Evolutionary conservation across 2,329 filamentous ascomycete genomes (phyloP), one percentile per base, ranked within the genome.

Genomic region (Diaporthe aspalathi): DNA sequence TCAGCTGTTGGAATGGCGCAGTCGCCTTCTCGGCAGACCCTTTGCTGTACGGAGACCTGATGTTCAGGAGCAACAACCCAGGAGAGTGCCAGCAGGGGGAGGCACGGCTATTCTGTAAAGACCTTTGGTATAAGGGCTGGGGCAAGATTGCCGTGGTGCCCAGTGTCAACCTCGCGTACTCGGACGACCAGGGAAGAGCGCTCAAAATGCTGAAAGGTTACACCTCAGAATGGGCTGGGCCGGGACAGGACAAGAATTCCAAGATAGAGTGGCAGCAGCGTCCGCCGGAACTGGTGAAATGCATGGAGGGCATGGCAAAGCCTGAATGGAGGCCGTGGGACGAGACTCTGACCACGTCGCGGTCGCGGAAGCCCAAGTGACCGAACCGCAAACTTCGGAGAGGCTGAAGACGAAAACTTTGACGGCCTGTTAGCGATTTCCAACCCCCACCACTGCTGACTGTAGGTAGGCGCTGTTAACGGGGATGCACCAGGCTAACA

Each of bases 1-100:
- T 88, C 71, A 77, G 87, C 0, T 91, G 89, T 77, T 90, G 89
- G 88, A 90, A 90, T 71, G 89, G 89, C 2, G 86, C 84, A 0
- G 81, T 82, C 0, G 83, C 82, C 0, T 84, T 90, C 66, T 79
- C 79, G 0, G 87, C 87, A 0, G 78, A 79, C 50, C 86, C 87
- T 0, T 76, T 90, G 11, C 70, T 88, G 5, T 78, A 82, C 17
- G 75, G 79, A 0, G 79, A 79, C 12, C 76, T 89, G 2, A 73
- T 76, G 7, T 90, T 90, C 75, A 82, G 88, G 1, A 75, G 74
- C 1, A 75, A 78, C 7, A 71, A 76, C 20, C 74, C 75, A 17
- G 80, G 76, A 5, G 88, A 90, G 75, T 90, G 88, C 70, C 80
- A 77, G 14, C 83, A 86, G 73, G 87, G 87, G 3, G 88, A 90